These are phyloP conservation scores for Geotrichum ghanense DNA, from an alignment of 805 yeast genomes.

Conservation along the genomic window DNA sequence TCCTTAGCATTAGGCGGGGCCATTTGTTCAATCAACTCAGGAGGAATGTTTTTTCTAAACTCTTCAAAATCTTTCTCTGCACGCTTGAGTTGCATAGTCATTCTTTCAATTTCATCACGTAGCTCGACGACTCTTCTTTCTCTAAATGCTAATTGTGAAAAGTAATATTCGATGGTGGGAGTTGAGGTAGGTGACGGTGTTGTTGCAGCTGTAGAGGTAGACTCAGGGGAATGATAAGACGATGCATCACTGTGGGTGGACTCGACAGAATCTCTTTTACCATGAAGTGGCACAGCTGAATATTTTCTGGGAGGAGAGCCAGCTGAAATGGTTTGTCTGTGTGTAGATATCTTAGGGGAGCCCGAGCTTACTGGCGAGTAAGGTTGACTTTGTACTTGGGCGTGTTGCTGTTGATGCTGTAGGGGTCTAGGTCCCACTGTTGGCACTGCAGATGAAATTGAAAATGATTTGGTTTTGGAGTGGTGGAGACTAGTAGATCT, in stretches of 20 bases:
- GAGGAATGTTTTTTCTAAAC: conserved; percentile 18
- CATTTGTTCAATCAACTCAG: not conserved
- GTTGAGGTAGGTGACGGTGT: not conserved
- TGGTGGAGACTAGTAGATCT: conserved; percentile 1
- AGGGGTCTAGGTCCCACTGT: too few relatives aligned
- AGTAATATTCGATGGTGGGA: conserved; percentile 13
- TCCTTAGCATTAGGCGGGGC: not conserved
- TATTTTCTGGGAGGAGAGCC: not conserved
- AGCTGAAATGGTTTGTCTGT: not conserved
- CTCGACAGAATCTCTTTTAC: not conserved
- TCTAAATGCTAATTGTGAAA: conserved; percentile 28
- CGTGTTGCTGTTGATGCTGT: too few relatives aligned
- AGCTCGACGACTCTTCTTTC: conserved; percentile 30
- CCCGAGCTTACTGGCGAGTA: not conserved
- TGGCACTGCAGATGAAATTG: not conserved
- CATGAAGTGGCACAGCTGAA: not conserved
- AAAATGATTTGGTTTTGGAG: not conserved
- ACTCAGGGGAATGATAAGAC: not conserved
- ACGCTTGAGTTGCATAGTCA: conserved; percentile 22
- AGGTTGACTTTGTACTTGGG: too few relatives aligned
- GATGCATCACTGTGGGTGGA: not conserved
- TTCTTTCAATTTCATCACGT: conserved; percentile 18
- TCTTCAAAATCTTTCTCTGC: conserved; percentile 27
- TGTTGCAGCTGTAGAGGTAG: not conserved
- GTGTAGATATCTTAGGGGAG: too few relatives aligned